Base-by-base conservation (phyloP, 2,329 filamentous ascomycete species). In the Sodiomyces alkalinus region DNA sequence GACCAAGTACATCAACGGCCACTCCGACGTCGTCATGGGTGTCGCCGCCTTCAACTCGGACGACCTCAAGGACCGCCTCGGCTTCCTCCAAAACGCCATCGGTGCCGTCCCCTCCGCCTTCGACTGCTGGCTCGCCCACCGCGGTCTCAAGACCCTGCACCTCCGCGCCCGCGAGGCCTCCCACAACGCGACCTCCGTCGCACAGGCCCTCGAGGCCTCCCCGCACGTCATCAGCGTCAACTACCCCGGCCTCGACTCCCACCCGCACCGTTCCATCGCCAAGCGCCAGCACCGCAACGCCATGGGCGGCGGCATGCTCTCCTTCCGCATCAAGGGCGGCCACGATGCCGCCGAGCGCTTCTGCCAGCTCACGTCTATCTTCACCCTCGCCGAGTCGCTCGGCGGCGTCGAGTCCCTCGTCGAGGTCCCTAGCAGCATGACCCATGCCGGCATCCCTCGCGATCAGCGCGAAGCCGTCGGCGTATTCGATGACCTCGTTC, bases 1-100 rank as follows among this genome's bases (percentile, higher is more conserved):
- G 31, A 98, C 90, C 24, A 98, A 98, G 61, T 98, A 96, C 60
- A 96, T 98, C 62, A 96, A 96, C 53, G 90, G 90, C 28, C 90
- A 98, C 62, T 70, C 74, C 50, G 90, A 98, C 52, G 90, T 98
- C 7, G 76, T 96, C 44, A 98, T 98, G 90, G 90, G 90, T 40
- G 80, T 90, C 17, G 87, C 85, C 26, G 90, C 90, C 28, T 92
- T 92, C 69, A 96, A 94, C 67, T 80, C 78, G 17, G 74, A 83
- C 32, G 68, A 73, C 12, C 65, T 98, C 41, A 74, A 75, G 48
- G 62, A 76, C 37, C 74, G 81, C 22, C 70, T 98, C 14, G 64
- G 72, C 28, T 98, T 96, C 65, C 68, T 98, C 21, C 90, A 98
- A 53, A 98, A 98, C 58, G 90, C 90, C 41, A 92, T 94, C 41